A percentile compares a stretch with the other conserved stretches of the same genome.
Conservation (phyloP, 495 filamentous ascomycete genomes). For the Trichoderma virens region DNA sequence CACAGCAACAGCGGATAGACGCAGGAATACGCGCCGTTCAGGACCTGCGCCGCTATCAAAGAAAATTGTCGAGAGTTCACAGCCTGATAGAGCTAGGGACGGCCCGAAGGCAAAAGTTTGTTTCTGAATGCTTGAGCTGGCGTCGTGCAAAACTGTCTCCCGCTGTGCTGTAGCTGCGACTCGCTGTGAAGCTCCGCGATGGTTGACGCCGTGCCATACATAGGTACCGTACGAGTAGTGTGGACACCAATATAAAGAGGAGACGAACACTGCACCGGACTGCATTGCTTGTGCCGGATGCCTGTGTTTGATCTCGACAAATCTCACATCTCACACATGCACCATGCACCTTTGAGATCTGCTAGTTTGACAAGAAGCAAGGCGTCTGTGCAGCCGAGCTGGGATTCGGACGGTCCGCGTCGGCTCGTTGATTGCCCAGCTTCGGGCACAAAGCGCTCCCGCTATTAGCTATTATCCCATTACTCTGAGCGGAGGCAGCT, state of each 20-base stretch:
- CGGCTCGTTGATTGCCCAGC: neutral
- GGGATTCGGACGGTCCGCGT: neutral
- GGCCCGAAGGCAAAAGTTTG: neutral
- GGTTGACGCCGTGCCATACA: too few relatives aligned
- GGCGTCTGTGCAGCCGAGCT: neutral
- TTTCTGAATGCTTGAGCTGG: neutral
- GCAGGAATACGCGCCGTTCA: neutral
- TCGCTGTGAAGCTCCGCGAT: neutral
- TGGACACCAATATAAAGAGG: neutral
- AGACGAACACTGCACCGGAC: neutral
- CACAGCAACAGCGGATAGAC: neutral
- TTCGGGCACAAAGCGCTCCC: too few relatives aligned
- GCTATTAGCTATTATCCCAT: too few relatives aligned
- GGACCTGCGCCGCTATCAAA: neutral
- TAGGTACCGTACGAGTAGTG: too few relatives aligned
- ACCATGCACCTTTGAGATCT: neutral
- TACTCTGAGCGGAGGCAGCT: too few relatives aligned
- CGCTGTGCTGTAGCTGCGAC: neutral
- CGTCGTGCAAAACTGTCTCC: neutral
- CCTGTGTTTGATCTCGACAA: neutral
- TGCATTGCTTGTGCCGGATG: neutral
- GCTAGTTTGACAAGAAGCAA: neutral
- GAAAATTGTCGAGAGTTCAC: neutral
- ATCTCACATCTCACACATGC: neutral
- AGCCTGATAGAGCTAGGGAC: constrained; percentile 2